phyloP scores from a whole-genome alignment of 2,329 filamentous ascomycete species.

The Talaromyces rugulosus region DNA sequence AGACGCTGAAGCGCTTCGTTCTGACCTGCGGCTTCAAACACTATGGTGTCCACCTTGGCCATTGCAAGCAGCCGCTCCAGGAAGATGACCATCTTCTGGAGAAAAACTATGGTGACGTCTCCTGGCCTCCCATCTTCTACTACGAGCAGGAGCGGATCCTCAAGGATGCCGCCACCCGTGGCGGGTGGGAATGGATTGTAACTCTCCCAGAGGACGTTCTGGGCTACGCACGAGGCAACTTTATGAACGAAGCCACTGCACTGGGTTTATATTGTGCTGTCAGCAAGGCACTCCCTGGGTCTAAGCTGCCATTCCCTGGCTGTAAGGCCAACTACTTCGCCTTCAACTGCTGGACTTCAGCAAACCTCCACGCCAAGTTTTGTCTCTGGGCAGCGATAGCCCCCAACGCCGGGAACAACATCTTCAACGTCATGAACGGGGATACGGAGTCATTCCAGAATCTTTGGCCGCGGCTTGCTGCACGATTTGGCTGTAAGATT shows the following conservation, averaged over 20 bases:
- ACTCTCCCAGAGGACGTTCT: slow-evolving; percentile 46
- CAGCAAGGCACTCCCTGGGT: slow-evolving; percentile 26
- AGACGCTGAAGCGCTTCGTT: slow-evolving; percentile 45
- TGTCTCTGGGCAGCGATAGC: slow-evolving; percentile 30
- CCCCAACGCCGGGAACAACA: slow-evolving; percentile 26
- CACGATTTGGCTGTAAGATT: slow-evolving; percentile 29
- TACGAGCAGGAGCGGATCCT: slow-evolving; percentile 49
- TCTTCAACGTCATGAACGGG: slow-evolving; percentile 39
- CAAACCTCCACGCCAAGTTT: slow-evolving; percentile 32
- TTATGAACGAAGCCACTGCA: slow-evolving; percentile 40
- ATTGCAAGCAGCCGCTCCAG: slow-evolving; percentile 44
- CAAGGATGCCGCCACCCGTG: slow-evolving; percentile 23
- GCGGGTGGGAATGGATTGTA: slow-evolving; percentile 38
- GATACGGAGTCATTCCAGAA: slow-evolving; percentile 35
- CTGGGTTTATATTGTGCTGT: slow-evolving; percentile 38
- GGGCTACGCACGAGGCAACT: slow-evolving; percentile 35
- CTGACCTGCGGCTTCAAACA: slow-evolving; percentile 50
- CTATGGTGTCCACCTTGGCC: slow-evolving; percentile 51
- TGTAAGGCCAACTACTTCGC: slow-evolving; percentile 28
- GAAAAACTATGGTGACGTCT: slow-evolving; percentile 23
- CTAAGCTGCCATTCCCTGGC: slow-evolving; percentile 30
- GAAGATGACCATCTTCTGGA: slow-evolving; percentile 46
- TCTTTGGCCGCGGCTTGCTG: slow-evolving; percentile 39
- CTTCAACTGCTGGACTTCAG: slow-evolving; percentile 31
- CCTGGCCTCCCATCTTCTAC: slow-evolving; percentile 47